Evolutionary conservation across 2,329 filamentous ascomycete genomes (phyloP).

Genomic region (Penicillium paneum): DNA sequence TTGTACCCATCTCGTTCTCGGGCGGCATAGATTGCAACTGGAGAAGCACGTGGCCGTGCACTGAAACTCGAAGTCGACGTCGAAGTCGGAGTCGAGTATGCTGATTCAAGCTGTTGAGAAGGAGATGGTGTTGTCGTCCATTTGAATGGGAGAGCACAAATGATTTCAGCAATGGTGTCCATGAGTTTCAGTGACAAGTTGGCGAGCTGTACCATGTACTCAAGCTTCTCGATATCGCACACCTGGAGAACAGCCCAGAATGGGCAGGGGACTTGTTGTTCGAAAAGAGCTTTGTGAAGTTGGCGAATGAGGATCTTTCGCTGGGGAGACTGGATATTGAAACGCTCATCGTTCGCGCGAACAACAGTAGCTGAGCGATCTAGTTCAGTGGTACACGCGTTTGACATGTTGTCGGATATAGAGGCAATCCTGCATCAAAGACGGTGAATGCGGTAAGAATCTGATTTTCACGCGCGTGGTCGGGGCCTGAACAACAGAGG

Average conservation of each 20-base stretch:
- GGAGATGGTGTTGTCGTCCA: background rate
- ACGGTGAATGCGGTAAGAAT: background rate
- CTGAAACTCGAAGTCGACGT: no score
- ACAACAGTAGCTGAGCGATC: background rate
- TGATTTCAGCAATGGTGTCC: background rate
- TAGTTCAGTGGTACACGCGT: background rate
- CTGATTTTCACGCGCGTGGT: background rate
- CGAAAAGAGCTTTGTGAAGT: background rate
- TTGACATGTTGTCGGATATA: background rate
- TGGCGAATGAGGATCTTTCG: background rate
- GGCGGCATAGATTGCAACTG: background rate
- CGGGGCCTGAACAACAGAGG: background rate
- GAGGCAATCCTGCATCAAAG: no score
- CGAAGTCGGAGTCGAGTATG: background rate
- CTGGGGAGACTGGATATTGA: background rate
- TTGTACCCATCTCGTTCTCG: slow-evolving; percentile 5
- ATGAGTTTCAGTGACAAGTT: background rate
- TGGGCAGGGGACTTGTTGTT: background rate
- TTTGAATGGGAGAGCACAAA: background rate
- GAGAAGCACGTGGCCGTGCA: background rate
- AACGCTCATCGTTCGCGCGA: background rate
- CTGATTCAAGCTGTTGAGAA: background rate
- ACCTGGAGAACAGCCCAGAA: slow-evolving; percentile 12
- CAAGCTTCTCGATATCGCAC: slow-evolving; percentile 6
- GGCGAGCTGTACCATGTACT: background rate